Evolutionary conservation across 805 yeast species (phyloP), one percentile per base, ranked within the genome.

Genomic region (Scheffersomyces lignosus): DNA sequence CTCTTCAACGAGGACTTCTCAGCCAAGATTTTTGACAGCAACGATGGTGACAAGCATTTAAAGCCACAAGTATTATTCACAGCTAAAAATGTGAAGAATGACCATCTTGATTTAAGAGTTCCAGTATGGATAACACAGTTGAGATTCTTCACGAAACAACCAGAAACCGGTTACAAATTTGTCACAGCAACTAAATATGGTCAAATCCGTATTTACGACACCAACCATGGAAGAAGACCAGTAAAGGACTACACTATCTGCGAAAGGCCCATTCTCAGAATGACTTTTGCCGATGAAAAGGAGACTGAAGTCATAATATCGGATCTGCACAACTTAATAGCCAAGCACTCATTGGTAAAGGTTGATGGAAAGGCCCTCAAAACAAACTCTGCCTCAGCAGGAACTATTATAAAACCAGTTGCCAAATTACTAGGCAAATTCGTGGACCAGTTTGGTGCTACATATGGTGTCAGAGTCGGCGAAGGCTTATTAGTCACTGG

Each of bases 21-120:
- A 14, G 33, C 37, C 10, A 36, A 47, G 7, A 33, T 34, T 10
- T 49, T 52, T 55, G 22, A 17, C 22, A 48, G 52, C 4, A 50
- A 42, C 12, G 25, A 51, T 10, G 43, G 48, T 3, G 50, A 58
- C 31, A 38, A 47, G 18, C 37, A 25, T 3, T 48, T 60, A 43
- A 52, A 59, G 15, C 46, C 57, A 1, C 49, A 51, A 47, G 51
- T 52, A 4, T 39, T 83, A 4, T 90, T 84, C 73, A 71, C 75
- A 46, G 96, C 84, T 2, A 85, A 85, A 54, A 88, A 88, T 57
- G 95, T 88, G n/a, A 78, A 83, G 41, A 81, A 87, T 49, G 86
- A 84, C 60, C 77, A 75, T 44, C 63, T 91, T 18, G 95, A 86
- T 49, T 64, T 93, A 44, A 73, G 89, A 40, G 93, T 82, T 5